Conservation (phyloP, 169 alveolate species). For the Cryptosporidium parvum region DNA sequence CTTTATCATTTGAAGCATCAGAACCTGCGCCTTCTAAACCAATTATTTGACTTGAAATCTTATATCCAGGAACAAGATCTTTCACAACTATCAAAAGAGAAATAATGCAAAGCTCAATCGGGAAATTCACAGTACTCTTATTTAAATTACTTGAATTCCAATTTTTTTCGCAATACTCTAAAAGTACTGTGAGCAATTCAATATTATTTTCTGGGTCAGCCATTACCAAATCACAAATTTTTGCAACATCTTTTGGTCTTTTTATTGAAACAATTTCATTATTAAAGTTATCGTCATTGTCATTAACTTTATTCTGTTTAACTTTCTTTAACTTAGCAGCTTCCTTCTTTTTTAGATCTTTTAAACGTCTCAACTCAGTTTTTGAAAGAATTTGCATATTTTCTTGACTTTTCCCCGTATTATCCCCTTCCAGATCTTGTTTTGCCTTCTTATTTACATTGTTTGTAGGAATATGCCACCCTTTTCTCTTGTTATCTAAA, state of each 20-base stretch:
- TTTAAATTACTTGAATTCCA: not conserved
- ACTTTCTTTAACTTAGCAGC: not conserved
- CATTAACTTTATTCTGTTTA: slow-evolving; percentile 1
- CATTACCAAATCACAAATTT: slow-evolving; percentile 43
- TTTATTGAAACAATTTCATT: not conserved
- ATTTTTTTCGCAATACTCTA: slow-evolving; percentile 17
- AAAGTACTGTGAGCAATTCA: not conserved
- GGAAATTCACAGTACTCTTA: not conserved
- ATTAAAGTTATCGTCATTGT: not conserved
- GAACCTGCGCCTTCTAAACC: not conserved
- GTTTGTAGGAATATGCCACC: slow-evolving; percentile 39
- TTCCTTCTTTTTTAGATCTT: slow-evolving; percentile 33
- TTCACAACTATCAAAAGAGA: slow-evolving; percentile 48
- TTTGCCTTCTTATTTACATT: slow-evolving; percentile 8
- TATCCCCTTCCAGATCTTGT: not conserved
- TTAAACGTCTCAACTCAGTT: slow-evolving; percentile 24
- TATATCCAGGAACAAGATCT: slow-evolving; percentile 64
- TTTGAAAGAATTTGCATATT: not conserved
- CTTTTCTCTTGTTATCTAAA: slow-evolving; percentile 39
- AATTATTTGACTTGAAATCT: slow-evolving; percentile 46
- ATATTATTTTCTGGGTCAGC: slow-evolving; percentile 51
- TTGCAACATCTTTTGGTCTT: slow-evolving; percentile 57
- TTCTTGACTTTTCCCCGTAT: not conserved
- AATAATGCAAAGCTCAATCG: slow-evolving; percentile 19
- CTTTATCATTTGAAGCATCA: slow-evolving; percentile 10